A percentile compares a stretch with the other conserved stretches of the same genome.
These are phyloP conservation scores for Tagetes patula DNA, from an alignment of 129 eudicot genomes.

Conservation along the genomic window DNA sequence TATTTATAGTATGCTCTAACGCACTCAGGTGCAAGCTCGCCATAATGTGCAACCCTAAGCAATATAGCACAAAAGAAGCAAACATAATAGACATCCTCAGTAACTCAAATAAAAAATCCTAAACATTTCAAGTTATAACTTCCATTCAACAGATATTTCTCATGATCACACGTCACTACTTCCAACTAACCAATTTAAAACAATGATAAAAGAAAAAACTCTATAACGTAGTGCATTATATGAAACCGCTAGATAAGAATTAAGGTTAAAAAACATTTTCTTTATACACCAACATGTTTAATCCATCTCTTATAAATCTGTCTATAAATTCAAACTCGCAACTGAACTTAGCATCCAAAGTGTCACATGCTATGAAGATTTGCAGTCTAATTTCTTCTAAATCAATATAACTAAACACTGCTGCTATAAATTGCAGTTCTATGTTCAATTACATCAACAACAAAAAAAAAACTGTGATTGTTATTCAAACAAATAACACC, in stretches of 20 bases:
- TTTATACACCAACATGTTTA: not conserved
- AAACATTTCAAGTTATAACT: not conserved
- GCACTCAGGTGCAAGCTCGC: slow-evolving; percentile 95
- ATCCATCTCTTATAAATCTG: not conserved
- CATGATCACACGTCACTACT: not conserved
- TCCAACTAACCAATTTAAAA: not conserved
- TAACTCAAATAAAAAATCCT: slow-evolving; percentile 10
- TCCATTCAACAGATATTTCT: not conserved
- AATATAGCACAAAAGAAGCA: not conserved
- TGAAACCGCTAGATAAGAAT: not conserved
- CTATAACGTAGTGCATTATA: not conserved
- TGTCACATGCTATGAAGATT: not conserved
- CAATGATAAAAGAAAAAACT: not conserved
- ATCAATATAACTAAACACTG: not conserved
- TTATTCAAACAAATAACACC: not conserved
- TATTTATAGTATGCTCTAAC: slow-evolving; percentile 69
- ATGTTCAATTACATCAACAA: not conserved
- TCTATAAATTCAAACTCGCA: not conserved
- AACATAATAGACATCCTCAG: not conserved
- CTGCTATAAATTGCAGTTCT: not conserved
- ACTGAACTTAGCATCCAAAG: not conserved
- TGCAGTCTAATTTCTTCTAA: not conserved
- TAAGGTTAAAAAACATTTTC: not conserved
- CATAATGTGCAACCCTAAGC: slow-evolving; percentile 79
- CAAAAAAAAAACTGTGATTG: no score